Percentiles rank a stretch among this genome's conserved stretches.
These are phyloP conservation scores for Botrytis aclada DNA, from an alignment of 2,329 filamentous ascomycete genomes.

Conservation along the genomic window DNA sequence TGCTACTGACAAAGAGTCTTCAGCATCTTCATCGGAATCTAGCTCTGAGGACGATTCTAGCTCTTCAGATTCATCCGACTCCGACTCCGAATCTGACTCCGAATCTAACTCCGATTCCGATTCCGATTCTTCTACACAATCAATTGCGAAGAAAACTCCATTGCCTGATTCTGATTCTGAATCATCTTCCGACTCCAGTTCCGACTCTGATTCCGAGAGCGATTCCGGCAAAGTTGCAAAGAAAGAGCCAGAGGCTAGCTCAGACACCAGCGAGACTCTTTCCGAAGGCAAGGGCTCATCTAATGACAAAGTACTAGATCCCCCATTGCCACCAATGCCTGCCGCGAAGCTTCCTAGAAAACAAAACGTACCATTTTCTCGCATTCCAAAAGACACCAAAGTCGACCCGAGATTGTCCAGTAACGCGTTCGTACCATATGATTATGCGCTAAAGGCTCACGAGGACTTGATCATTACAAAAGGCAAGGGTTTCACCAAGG, in stretches of 20 bases:
- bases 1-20: conserved; percentile 10
- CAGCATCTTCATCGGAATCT: conserved; percentile 30
- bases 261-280: conserved; percentile 37
- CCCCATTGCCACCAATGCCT: conserved; percentile 38
- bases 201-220: conserved; percentile 40
- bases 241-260: conserved; percentile 38
- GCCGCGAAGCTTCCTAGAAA: conserved; percentile 43
- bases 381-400: conserved; percentile 64
- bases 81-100: conserved; percentile 36
- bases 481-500: conserved; percentile 97
- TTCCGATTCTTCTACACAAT: conserved; percentile 33
- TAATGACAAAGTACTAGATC: conserved; percentile 30
- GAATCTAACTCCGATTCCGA: conserved; percentile 32
- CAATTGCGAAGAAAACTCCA: conserved; percentile 33
- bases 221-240: conserved; percentile 46
- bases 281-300: conserved; percentile 33
- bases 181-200: conserved; percentile 36
- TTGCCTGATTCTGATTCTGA: conserved; percentile 34
- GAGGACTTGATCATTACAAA: conserved; percentile 85
- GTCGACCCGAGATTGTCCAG: conserved; percentile 69
- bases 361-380: conserved; percentile 70
- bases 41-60: conserved; percentile 39
- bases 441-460: conserved; percentile 85
- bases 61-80: conserved; percentile 34
- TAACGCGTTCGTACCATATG: conserved; percentile 79